phyloP scores from a whole-genome alignment of 73 alveolate species.

The Paramecium caudatum region DNA sequence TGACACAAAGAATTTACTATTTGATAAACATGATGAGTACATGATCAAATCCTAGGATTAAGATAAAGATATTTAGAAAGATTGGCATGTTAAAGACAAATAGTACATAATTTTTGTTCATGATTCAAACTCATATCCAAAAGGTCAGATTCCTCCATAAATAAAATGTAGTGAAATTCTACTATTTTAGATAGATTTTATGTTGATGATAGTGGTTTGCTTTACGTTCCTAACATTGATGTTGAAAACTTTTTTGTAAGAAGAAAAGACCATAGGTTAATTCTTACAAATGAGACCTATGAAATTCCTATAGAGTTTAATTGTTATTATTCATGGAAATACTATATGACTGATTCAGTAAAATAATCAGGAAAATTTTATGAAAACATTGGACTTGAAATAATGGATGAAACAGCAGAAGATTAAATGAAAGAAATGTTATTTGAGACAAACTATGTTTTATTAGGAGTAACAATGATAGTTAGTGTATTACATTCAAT shows the following conservation, averaged over 20 bases:
- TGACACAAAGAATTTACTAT: slow-evolving; percentile 24
- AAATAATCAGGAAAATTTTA: background rate
- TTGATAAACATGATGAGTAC: slow-evolving; percentile 54
- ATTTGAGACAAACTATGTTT: slow-evolving; percentile 13
- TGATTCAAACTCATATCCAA: slow-evolving; percentile 78
- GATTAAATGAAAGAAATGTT: slow-evolving; percentile 41
- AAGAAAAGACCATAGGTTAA: slow-evolving; percentile 49
- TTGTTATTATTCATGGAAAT: slow-evolving; percentile 17
- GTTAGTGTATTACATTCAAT: slow-evolving; percentile 39
- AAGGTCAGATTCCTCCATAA: slow-evolving; percentile 82
- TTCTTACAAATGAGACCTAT: slow-evolving; percentile 8
- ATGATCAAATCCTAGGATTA: slow-evolving; percentile 69
- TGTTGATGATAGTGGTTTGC: slow-evolving; percentile 61
- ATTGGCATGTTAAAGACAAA: slow-evolving; percentile 79
- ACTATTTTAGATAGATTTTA: slow-evolving; percentile 78
- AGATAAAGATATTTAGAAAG: slow-evolving; percentile 40
- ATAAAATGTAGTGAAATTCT: slow-evolving; percentile 58
- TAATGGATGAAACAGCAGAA: slow-evolving; percentile 33
- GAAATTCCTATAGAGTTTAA: slow-evolving; percentile 53
- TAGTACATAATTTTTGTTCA: slow-evolving; percentile 78
- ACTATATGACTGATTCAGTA: background rate
- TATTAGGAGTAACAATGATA: slow-evolving; percentile 7
- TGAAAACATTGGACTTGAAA: slow-evolving; percentile 33
- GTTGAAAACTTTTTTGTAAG: slow-evolving; percentile 61
- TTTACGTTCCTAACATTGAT: slow-evolving; percentile 51